Evolutionary conservation across 2,329 filamentous ascomycete genomes (phyloP), one percentile per base, ranked within the genome.

Genomic region (Cordyceps militaris): DNA sequence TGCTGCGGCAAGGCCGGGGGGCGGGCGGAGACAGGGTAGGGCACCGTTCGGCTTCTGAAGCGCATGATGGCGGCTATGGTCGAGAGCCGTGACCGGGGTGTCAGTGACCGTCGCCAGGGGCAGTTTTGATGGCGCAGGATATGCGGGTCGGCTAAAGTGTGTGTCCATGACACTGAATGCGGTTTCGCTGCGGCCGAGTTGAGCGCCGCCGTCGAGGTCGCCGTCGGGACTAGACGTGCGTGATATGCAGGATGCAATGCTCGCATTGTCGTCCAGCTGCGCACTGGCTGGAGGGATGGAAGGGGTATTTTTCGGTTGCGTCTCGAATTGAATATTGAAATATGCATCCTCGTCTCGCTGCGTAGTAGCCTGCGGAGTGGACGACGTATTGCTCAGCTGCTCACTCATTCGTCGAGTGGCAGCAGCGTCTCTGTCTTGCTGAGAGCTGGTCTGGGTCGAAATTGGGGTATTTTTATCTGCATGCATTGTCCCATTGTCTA

Each of bases 191-290:
- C 57, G 19, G 19, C 46, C 30, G 11, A 59, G 38, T 16, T 59
- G 34, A 24, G 57, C 57, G 26, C 57, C 57, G 24, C 57, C 57
- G 7, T 55, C 57, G 6, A 55, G 32, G 10, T 59, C 57, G 28
- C 50, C 36, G 21, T 59, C 57, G 13, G 57, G 50, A 7, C 42
- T 55, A 10, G 57, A 59, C 13, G 51, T 42, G n/a, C 57, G 42
- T 16, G 57, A 59, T 21, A 46, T 52, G 10, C 30, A 48, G 19
- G 47, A 58, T 28, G 51, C 44, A 24, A 48, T 44, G 44, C 44
- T 48, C 21, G 30, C 36, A 32, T 50, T 57, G 38, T 50, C 47
- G 16, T 52, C 34, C n/a, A 49, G n/a, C 40, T 44, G 38, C 1
- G 6, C 38, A 24, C 7, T 40, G 10, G 24, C 19, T 10, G 24